Conservation (phyloP, 2,329 filamentous ascomycete genomes). For the Fusarium sp. region DNA sequence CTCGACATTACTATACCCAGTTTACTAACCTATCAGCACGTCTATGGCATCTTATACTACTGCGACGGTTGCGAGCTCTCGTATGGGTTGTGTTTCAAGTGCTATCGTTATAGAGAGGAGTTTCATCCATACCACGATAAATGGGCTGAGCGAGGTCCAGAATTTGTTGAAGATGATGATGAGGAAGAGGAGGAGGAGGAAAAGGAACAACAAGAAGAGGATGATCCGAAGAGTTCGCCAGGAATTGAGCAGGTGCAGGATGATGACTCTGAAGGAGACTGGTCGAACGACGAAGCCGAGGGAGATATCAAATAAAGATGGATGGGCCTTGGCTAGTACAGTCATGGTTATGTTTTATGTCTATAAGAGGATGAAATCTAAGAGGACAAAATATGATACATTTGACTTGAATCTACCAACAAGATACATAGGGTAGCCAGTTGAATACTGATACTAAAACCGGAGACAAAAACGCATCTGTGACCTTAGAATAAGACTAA, state of each 20-base stretch:
- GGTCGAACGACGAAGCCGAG: background rate
- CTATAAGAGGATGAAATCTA: rapidly evolving
- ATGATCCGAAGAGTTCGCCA: background rate
- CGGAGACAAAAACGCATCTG: background rate
- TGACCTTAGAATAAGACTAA: too few relatives aligned
- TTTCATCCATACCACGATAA: background rate
- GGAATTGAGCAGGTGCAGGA: background rate
- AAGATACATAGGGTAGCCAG: background rate
- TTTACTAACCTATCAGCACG: background rate
- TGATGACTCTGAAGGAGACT: background rate
- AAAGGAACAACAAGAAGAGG: background rate
- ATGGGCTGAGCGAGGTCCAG: background rate
- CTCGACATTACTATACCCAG: rapidly evolving
- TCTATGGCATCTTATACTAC: background rate
- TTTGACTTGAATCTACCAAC: rapidly evolving
- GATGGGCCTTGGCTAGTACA: rapidly evolving
- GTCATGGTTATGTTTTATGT: rapidly evolving
- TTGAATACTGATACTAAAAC: background rate
- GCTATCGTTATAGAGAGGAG: background rate
- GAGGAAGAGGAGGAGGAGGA: background rate
- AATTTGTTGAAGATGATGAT: background rate
- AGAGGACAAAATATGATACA: background rate
- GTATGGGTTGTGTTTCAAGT: background rate
- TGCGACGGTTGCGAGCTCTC: background rate
- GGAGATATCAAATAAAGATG: background rate